These are phyloP conservation scores for Pyrenophora tritici-repentis DNA, from an alignment of 2,329 filamentous ascomycete genomes.

Conservation along the genomic window DNA sequence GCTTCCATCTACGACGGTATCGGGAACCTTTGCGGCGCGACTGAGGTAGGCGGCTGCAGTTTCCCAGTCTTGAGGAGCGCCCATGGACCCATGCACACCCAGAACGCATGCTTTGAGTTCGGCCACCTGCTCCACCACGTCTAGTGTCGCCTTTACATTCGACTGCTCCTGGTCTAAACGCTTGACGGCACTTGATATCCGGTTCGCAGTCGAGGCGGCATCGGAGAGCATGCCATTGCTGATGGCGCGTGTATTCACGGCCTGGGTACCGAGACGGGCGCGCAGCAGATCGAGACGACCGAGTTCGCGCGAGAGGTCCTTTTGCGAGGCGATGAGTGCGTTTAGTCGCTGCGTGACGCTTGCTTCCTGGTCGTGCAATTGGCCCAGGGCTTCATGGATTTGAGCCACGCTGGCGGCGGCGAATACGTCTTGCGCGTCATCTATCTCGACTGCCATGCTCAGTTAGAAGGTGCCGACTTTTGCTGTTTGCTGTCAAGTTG, in stretches of 20 bases:
- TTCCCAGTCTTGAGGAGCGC: conserved; percentile 97
- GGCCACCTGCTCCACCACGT: conserved; percentile 92
- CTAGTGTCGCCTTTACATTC: conserved; percentile 85
- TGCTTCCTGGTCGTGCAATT: conserved; percentile 77
- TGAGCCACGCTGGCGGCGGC: conserved; percentile 76
- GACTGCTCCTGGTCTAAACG: conserved; percentile 88
- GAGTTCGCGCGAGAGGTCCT: conserved; percentile 84
- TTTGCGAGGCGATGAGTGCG: conserved; percentile 77
- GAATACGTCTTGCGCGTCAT: conserved; percentile 50
- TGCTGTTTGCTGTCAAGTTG: background rate
- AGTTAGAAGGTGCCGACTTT: conserved; percentile 1
- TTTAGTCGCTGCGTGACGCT: conserved; percentile 75
- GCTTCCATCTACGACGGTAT: conserved; percentile 76
- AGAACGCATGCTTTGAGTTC: conserved; percentile 97
- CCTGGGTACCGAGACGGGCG: conserved; percentile 84
- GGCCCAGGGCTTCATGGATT: conserved; percentile 75
- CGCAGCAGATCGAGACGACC: conserved; percentile 86
- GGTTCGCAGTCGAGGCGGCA: conserved; percentile 81
- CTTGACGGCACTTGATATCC: conserved; percentile 85
- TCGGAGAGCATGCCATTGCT: conserved; percentile 89
- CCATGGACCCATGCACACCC: conserved; percentile 94
- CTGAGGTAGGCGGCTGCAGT: conserved; percentile 89
- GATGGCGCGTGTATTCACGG: conserved; percentile 79
- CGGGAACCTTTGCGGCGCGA: conserved; percentile 79
- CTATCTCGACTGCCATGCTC: conserved; percentile 27